phyloP scores from a whole-genome alignment of 2,329 filamentous ascomycete genomes.

The Tolypocladium paradoxum region DNA sequence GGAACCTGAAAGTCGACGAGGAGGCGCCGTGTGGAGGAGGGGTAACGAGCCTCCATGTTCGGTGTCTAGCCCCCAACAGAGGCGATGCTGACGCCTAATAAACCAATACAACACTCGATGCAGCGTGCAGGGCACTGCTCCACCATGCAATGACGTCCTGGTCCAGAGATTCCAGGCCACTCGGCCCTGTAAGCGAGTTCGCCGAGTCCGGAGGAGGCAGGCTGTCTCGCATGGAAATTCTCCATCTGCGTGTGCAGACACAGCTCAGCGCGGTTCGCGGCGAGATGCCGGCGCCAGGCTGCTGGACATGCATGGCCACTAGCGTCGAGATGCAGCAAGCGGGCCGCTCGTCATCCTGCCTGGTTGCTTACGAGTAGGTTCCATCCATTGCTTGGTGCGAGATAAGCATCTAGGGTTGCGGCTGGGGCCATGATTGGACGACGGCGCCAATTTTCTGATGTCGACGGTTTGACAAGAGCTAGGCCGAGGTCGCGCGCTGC shows the following conservation, averaged over 20 bases:
- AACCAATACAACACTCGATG: neutral
- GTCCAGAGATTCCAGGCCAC: neutral
- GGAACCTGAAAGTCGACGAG: neutral
- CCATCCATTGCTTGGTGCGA: conserved; percentile 29
- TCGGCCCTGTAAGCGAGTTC: neutral
- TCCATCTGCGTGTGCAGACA: neutral
- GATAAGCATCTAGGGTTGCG: conserved; percentile 26
- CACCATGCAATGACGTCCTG: neutral
- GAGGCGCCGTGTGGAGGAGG: neutral
- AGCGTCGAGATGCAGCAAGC: conserved; percentile 10
- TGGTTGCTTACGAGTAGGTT: no score
- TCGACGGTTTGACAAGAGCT: conserved; percentile 19
- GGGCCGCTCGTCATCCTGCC: conserved; percentile 7
- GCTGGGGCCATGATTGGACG: conserved; percentile 25
- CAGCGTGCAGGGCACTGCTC: neutral
- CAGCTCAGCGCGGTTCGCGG: neutral
- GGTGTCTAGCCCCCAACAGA: neutral
- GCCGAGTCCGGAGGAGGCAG: neutral
- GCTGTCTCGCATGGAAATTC: neutral
- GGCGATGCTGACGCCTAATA: neutral
- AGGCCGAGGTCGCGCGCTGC: neutral
- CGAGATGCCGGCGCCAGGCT: neutral
- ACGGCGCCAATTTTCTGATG: conserved; percentile 27
- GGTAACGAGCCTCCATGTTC: neutral
- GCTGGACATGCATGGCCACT: conserved; percentile 1